These are phyloP conservation scores for Pisolithus microcarpus DNA, from an alignment of 768 basidiomycete species.

Conservation along the genomic window DNA sequence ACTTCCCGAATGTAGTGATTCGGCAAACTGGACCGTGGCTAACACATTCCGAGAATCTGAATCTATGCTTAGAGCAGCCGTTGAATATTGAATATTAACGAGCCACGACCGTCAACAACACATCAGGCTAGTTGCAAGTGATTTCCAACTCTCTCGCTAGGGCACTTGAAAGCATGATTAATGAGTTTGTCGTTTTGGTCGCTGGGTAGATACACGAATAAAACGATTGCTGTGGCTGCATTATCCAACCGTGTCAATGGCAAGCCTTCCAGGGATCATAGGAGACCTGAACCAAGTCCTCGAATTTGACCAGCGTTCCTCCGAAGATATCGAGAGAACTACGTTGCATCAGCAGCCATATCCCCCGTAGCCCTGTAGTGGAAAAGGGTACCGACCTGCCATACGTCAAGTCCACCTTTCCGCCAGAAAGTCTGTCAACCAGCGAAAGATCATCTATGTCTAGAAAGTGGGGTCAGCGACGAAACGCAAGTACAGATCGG, in stretches of 20 bases:
- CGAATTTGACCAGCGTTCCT: conserved; percentile 54
- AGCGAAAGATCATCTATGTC: conserved; percentile 75
- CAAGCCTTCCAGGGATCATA: neutral
- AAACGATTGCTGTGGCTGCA: too few relatives aligned
- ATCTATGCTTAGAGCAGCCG: too few relatives aligned
- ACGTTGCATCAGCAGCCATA: neutral
- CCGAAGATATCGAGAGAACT: conserved; percentile 70
- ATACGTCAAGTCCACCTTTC: conserved; percentile 52
- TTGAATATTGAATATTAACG: too few relatives aligned
- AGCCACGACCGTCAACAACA: too few relatives aligned
- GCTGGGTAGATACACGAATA: too few relatives aligned
- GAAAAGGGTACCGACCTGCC: conserved; percentile 26
- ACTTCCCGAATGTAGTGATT: too few relatives aligned
- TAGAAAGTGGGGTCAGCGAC: conserved; percentile 23
- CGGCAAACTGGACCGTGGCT: too few relatives aligned
- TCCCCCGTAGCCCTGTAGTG: neutral
- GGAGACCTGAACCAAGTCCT: conserved; percentile 35
- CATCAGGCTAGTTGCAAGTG: too few relatives aligned
- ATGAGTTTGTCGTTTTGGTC: too few relatives aligned
- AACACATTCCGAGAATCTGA: too few relatives aligned
- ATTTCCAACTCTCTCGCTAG: too few relatives aligned
- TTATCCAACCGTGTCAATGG: neutral
- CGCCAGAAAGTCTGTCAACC: conserved; percentile 72
- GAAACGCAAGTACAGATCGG: neutral
- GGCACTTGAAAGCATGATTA: too few relatives aligned